Percentiles rank a stretch among this genome's conserved stretches.
These are phyloP conservation scores for Protomyces pachydermus DNA, from an alignment of 1,139 yeast genomes.

Conservation along the genomic window DNA sequence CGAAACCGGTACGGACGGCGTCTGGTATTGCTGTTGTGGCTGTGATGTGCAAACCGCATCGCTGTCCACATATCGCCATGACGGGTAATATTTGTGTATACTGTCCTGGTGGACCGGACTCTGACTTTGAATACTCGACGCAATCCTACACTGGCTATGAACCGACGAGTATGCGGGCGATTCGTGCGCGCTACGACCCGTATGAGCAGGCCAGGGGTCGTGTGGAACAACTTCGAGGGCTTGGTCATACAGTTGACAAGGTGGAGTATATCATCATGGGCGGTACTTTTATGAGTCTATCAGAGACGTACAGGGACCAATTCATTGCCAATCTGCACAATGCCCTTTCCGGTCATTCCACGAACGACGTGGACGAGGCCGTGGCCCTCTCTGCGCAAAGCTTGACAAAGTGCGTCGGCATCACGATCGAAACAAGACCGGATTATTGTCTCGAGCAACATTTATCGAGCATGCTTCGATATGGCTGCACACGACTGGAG, in stretches of 20 bases:
- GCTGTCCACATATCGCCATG: constrained; percentile 98
- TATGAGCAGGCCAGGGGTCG: constrained; percentile 98
- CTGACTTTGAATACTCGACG: constrained; percentile 95
- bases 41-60: constrained; percentile 97
- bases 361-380: constrained; percentile 83
- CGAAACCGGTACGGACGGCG: constrained; percentile 97
- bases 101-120: constrained; percentile 99
- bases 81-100: constrained; percentile 96
- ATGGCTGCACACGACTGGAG: constrained; percentile 95
- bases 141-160: constrained; percentile 98
- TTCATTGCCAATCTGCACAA: constrained; percentile 88
- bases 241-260: constrained; percentile 94
- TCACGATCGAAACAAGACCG: constrained; percentile 96
- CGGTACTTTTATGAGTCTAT: constrained; percentile 95
- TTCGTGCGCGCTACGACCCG: constrained; percentile 95
- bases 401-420: constrained; percentile 95
- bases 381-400: constrained; percentile 88
- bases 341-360: constrained; percentile 90
- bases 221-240: constrained; percentile 86
- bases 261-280: constrained; percentile 99
- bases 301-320: constrained; percentile 78
- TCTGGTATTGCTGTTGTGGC: constrained; percentile 97
- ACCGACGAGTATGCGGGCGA: constrained; percentile 98
- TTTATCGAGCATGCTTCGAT: constrained; percentile 86
- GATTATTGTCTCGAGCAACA: constrained; percentile 97